Evolutionary conservation across 2,329 filamentous ascomycete genomes (phyloP).

Genomic region (Beauveria sp.): DNA sequence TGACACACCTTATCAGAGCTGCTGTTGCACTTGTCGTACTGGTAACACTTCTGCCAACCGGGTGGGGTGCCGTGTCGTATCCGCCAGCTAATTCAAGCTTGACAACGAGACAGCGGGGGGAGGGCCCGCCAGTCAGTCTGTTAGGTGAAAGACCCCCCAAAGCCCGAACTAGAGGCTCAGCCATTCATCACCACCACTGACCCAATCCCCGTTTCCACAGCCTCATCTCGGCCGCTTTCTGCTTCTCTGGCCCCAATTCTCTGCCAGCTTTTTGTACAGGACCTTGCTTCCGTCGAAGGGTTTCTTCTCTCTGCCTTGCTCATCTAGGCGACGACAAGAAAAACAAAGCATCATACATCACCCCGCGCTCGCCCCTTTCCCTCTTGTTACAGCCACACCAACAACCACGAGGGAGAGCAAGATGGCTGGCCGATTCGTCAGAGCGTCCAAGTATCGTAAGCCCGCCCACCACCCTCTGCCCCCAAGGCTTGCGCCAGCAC

Average conservation of each 20-base stretch:
- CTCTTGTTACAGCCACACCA: not conserved
- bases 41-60: not conserved
- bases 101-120: conserved; percentile 1
- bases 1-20: not conserved
- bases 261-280: not conserved
- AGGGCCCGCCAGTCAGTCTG: not conserved
- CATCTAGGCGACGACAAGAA: not conserved
- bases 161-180: not conserved
- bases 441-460: conserved; percentile 63
- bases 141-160: not conserved
- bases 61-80: not conserved
- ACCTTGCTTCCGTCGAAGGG: not conserved
- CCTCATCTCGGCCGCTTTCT: conserved; percentile 12
- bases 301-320: not conserved
- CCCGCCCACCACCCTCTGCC: conserved; percentile 19
- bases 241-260: conserved; percentile 5
- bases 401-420: conserved; percentile 1
- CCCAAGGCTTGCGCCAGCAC: conserved; percentile 3
- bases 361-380: not conserved
- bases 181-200: conserved; percentile 12
- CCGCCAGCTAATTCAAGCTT: not conserved
- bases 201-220: conserved; percentile 17
- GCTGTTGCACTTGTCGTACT: not conserved
- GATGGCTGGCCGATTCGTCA: conserved; percentile 60
- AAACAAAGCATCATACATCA: not conserved